Base-by-base conservation (phyloP, 306 rosid species). In the Glycine soja region DNA sequence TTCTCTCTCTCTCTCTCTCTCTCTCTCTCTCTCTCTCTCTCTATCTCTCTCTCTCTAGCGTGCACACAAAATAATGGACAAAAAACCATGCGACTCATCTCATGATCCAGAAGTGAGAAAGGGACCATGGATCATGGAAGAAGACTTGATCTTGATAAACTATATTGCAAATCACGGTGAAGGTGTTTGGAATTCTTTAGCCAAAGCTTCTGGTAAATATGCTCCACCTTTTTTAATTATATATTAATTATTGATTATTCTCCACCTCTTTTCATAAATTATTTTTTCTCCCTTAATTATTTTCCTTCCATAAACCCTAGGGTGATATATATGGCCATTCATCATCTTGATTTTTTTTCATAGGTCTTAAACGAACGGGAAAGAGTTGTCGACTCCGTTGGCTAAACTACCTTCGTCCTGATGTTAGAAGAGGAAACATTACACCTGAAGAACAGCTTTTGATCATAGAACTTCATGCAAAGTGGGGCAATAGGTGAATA, bases 91-190 rank as follows among this genome's bases (percentile, higher is more conserved):
- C 84, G 88, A 81, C 77, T 82, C 87, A 79, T 84, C 92, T 67
- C 90, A 90, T 57, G 99, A 93, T 52, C 93, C 91, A 72, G 98
- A 93, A 82, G 94, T 95, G 83, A 87, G 99, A 85, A 95, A 95
- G 81, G 99, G 99, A 68, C 99, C 99, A 58, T 95, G 99, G 98
- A 93, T 98, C n/a, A 84, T 91, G 91, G 99, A 93, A 86, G 99
- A 95, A 80, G 99, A 95, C 64, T 79, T 92, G 90, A 93, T 93
- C 88, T 87, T 95, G 77, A 92, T 95, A 12, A 93, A 90, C 88
- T 92, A 95, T 72, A 95, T 95, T 42, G 97, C 99, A 8, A 95
- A 93, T 83, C 99, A 95, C 18, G 99, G 99, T 54, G 99, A 95
- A 89, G 99, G 99, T 10, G 98, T 95, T 12, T 95, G 99, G 99